Percentiles rank a stretch among this genome's conserved stretches.
These are phyloP conservation scores for Musa itinerans DNA, from an alignment of 176 grass and related monocot species.

Conservation along the genomic window DNA sequence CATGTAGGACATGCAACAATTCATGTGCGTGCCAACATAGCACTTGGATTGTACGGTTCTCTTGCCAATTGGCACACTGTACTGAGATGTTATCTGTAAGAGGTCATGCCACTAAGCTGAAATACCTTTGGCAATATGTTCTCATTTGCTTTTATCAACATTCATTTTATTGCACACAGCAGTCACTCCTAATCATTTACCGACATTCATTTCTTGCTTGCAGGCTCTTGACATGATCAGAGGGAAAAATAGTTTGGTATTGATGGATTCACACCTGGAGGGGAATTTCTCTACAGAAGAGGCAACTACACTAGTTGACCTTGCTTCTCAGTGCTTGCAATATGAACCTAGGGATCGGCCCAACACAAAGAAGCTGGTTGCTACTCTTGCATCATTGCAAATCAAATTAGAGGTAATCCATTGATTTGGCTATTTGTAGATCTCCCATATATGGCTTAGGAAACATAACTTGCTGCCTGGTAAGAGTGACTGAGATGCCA, in stretches of 20 bases:
- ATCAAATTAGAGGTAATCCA: conserved; percentile 67
- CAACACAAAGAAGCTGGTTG: conserved; percentile 55
- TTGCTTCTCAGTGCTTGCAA: conserved; percentile 76
- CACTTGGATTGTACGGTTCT: no score
- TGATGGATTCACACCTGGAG: conserved; percentile 97
- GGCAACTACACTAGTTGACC: conserved; percentile 66
- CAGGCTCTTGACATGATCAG: conserved; percentile 95
- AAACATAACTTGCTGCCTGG: no score
- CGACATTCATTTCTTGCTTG: conserved; percentile 2
- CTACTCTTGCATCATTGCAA: conserved; percentile 61
- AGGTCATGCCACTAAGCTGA: no score
- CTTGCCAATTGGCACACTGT: no score
- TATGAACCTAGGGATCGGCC: conserved; percentile 94
- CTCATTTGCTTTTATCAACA: no score
- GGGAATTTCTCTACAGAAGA: conserved; percentile 80
- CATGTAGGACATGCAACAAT: no score
- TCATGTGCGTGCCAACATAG: no score
- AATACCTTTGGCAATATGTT: no score
- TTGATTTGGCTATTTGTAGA: neutral
- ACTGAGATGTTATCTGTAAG: no score
- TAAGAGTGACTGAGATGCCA: neutral
- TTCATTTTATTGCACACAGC: no score
- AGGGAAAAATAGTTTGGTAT: conserved; percentile 39
- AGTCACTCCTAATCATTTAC: neutral
- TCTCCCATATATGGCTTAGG: no score